phyloP scores from a whole-genome alignment of 768 basidiomycete genomes.

The Pleurotus djamor region DNA sequence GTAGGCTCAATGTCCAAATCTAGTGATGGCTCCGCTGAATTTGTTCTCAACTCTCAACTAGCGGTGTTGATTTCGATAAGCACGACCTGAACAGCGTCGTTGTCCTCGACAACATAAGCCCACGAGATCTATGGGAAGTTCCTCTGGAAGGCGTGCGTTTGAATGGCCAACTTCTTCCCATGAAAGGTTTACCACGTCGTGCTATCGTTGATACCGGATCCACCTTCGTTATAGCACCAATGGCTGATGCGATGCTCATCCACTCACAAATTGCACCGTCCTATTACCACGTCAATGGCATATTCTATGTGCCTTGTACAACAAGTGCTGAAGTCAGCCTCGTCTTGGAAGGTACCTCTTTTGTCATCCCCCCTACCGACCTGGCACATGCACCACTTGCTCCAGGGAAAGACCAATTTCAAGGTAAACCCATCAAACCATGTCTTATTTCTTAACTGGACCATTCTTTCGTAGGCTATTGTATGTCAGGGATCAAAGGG shows the following conservation, averaged over 20 bases:
- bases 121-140: conserved; percentile 64
- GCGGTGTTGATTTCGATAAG: conserved; percentile 54
- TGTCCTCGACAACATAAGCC: conserved; percentile 47
- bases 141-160: conserved; percentile 44
- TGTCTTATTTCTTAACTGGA: no score
- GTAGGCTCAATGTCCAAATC: conserved; percentile 18
- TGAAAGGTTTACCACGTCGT: conserved; percentile 52
- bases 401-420: background rate
- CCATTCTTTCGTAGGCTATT: background rate
- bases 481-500: background rate
- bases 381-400: conserved; percentile 43
- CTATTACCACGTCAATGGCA: conserved; percentile 41
- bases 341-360: conserved; percentile 53
- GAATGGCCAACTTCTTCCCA: conserved; percentile 40
- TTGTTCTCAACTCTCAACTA: background rate
- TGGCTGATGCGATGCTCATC: conserved; percentile 50
- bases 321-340: conserved; percentile 49
- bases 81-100: conserved; percentile 45
- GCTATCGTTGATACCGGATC: conserved; percentile 49
- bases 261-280: conserved; percentile 58
- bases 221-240: conserved; percentile 27
- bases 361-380: conserved; percentile 57
- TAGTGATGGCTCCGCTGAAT: background rate
- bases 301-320: conserved; percentile 62
- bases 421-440: no score